Conservation (phyloP, 164 flowering plant genomes). For the Dillenia suffruticosa region DNA sequence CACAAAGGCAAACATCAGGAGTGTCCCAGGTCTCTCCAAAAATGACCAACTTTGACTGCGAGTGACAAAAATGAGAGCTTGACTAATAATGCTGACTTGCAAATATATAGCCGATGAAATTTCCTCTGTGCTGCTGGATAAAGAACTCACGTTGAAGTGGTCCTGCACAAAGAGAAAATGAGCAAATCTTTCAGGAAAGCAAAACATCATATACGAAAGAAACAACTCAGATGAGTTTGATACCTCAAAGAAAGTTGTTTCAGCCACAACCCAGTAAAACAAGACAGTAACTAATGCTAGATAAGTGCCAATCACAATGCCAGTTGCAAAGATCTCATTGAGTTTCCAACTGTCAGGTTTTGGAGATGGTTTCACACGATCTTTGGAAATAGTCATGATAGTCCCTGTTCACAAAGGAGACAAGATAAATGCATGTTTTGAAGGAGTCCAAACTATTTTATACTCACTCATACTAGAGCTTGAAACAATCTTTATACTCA, state of each 20-base stretch:
- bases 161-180: constrained; percentile 27
- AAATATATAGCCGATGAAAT: constrained; percentile 64
- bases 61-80: constrained; percentile 71
- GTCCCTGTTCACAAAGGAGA: constrained; percentile 48
- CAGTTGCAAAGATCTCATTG: constrained; percentile 81
- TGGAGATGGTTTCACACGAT: constrained; percentile 86
- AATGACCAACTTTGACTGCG: constrained; percentile 86
- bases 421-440: neutral
- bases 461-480: too few relatives aligned
- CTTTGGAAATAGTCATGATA: constrained; percentile 84
- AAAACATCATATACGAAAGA: neutral
- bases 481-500: too few relatives aligned
- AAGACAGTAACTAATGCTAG: constrained; percentile 80
- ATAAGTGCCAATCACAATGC: constrained; percentile 78
- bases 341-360: constrained; percentile 89
- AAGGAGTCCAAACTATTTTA: too few relatives aligned
- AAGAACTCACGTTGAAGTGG: constrained; percentile 44
- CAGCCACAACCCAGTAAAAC: constrained; percentile 59
- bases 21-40: constrained; percentile 69
- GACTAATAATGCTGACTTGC: constrained; percentile 78
- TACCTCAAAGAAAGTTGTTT: constrained; percentile 82
- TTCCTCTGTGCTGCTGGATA: constrained; percentile 42
- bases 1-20: constrained; percentile 77
- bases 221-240: constrained; percentile 2
- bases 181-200: neutral